Conservation (phyloP, 2,329 filamentous ascomycete genomes). For the Ophiocordyceps robertsii region DNA sequence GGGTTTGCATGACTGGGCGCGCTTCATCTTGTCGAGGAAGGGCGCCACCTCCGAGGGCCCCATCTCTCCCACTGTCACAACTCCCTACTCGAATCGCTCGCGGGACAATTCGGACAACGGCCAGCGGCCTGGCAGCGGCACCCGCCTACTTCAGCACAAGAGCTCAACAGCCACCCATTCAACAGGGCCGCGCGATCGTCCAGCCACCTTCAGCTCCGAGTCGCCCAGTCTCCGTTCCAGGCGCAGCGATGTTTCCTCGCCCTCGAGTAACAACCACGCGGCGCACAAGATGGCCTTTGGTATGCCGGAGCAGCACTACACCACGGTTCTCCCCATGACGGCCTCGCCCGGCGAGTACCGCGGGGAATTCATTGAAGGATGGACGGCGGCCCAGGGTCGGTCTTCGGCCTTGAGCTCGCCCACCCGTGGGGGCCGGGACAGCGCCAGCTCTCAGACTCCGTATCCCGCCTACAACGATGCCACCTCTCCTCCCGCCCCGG, state of each 20-base stretch:
- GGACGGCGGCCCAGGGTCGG: slow-evolving; percentile 45
- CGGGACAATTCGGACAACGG: slow-evolving; percentile 28
- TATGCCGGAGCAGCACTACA: slow-evolving; percentile 33
- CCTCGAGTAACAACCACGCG: slow-evolving; percentile 34
- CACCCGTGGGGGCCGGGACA: slow-evolving; percentile 36
- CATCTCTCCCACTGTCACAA: slow-evolving; percentile 38
- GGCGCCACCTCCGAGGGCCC: slow-evolving; percentile 36
- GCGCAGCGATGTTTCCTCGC: slow-evolving; percentile 48
- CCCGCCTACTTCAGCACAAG: slow-evolving; percentile 30
- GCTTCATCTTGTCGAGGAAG: slow-evolving; percentile 33
- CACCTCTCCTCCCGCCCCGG: slow-evolving; percentile 36
- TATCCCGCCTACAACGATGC: slow-evolving; percentile 24
- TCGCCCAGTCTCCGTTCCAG: slow-evolving; percentile 48
- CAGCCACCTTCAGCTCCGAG: slow-evolving; percentile 40
- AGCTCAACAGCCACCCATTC: slow-evolving; percentile 32
- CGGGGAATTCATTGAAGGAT: slow-evolving; percentile 45
- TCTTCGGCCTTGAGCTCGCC: slow-evolving; percentile 46
- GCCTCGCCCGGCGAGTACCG: slow-evolving; percentile 39
- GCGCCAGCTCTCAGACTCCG: slow-evolving; percentile 36
- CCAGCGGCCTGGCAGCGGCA: slow-evolving; percentile 30
- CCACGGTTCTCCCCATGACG: slow-evolving; percentile 38
- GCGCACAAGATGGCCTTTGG: slow-evolving; percentile 22
- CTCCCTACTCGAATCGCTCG: slow-evolving; percentile 32
- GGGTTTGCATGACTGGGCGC: slow-evolving; percentile 46
- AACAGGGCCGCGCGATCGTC: slow-evolving; percentile 32